Conservation (phyloP, 345 rosid species). For the Lumnitzera racemosa region DNA sequence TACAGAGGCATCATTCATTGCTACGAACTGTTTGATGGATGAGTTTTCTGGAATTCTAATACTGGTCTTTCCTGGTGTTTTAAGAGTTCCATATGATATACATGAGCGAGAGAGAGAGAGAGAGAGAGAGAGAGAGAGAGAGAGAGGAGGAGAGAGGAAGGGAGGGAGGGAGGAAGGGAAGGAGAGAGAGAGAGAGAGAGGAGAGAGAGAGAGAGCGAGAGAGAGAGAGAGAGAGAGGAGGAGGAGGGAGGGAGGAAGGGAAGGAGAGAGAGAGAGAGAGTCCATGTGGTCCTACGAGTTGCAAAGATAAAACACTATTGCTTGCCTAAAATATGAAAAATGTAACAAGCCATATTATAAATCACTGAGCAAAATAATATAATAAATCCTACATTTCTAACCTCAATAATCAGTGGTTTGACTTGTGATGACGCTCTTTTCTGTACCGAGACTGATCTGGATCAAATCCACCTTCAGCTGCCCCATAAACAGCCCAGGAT, state of each 20-base stretch:
- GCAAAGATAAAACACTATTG: background rate
- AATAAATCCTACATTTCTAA: conserved; percentile 8
- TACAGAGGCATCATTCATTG: too few relatives aligned
- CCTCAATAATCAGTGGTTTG: conserved; percentile 33
- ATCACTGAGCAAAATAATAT: background rate
- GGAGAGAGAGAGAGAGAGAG: conserved; percentile 11
- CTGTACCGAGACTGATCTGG: conserved; percentile 70
- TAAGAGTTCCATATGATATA: background rate
- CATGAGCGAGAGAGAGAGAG: background rate
- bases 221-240: background rate
- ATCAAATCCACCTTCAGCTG: conserved; percentile 93
- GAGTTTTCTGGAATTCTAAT: too few relatives aligned
- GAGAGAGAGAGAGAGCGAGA: background rate
- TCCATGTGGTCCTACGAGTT: background rate
- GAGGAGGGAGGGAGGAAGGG: conserved; percentile 10
- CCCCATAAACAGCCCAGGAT: conserved; percentile 91
- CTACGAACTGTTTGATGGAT: too few relatives aligned
- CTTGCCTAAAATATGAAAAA: background rate
- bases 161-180: conserved; percentile 12
- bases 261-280: conserved; percentile 8
- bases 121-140: background rate
- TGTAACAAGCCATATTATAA: background rate
- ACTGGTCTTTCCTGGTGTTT: too few relatives aligned
- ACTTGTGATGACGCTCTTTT: conserved; percentile 79
- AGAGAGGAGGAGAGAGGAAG: too few relatives aligned